These are phyloP conservation scores for Zymoseptoria tritici DNA, from an alignment of 2,329 filamentous ascomycete species.

Conservation along the genomic window DNA sequence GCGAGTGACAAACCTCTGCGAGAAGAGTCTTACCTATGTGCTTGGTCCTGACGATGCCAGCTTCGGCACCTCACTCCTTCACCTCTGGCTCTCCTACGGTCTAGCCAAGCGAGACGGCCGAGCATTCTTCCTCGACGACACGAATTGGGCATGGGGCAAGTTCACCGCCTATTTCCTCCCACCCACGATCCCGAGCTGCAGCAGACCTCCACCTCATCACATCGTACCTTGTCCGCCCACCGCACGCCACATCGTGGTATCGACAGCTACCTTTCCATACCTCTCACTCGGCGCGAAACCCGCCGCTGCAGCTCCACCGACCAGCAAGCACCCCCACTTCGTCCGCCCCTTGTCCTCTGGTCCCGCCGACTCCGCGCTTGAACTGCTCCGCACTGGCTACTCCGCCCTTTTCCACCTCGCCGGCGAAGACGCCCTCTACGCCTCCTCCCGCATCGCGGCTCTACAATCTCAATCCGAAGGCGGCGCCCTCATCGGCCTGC, in stretches of 20 bases:
- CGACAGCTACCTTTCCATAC: slow-evolving; percentile 50
- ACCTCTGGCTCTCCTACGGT: slow-evolving; percentile 77
- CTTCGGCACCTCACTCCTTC: slow-evolving; percentile 67
- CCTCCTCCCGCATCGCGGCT: slow-evolving; percentile 50
- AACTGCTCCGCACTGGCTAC: slow-evolving; percentile 62
- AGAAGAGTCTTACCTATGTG: slow-evolving; percentile 67
- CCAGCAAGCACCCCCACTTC: slow-evolving; percentile 25
- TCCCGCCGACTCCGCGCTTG: slow-evolving; percentile 50
- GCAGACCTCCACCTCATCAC: slow-evolving; percentile 64
- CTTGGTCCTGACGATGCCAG: slow-evolving; percentile 69
- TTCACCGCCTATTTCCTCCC: slow-evolving; percentile 66
- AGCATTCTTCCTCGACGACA: slow-evolving; percentile 78
- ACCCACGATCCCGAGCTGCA: slow-evolving; percentile 58
- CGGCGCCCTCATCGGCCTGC: slow-evolving; percentile 60
- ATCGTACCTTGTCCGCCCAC: slow-evolving; percentile 73
- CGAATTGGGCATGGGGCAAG: slow-evolving; percentile 70
- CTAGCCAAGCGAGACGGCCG: slow-evolving; percentile 66
- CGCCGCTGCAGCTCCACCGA: slow-evolving; percentile 39
- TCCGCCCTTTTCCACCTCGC: slow-evolving; percentile 66
- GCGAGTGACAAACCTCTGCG: slow-evolving; percentile 48
- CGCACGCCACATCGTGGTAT: slow-evolving; percentile 67
- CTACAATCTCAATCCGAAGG: slow-evolving; percentile 44
- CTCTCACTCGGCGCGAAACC: not conserved
- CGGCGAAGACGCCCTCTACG: slow-evolving; percentile 58
- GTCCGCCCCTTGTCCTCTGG: slow-evolving; percentile 32